A percentile compares a stretch with the other conserved stretches of the same genome.
Evolutionary conservation across 75 land plant species (phyloP).

Genomic region (Pinus taeda): DNA sequence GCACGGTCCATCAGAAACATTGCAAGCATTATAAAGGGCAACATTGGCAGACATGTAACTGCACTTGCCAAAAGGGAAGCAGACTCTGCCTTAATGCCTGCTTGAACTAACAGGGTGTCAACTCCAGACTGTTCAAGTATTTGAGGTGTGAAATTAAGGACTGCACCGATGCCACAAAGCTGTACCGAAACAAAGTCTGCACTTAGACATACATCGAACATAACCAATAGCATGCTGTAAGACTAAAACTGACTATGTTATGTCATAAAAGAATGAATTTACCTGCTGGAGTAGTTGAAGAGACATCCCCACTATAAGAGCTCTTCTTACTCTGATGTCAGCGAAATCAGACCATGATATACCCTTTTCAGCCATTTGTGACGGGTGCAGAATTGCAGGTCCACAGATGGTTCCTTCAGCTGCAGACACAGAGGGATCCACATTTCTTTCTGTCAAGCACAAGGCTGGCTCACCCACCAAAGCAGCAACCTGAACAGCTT

Average conservation of each 20-base stretch:
- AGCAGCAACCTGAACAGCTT: slow-evolving; percentile 26
- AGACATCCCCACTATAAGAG: slow-evolving; percentile 21
- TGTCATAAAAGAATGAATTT: not conserved
- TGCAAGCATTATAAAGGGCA: slow-evolving; percentile 39
- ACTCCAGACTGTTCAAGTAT: slow-evolving; percentile 42
- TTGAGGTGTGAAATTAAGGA: slow-evolving; percentile 39
- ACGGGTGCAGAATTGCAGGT: slow-evolving; percentile 29
- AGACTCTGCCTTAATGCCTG: slow-evolving; percentile 32
- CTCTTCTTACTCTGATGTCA: slow-evolving; percentile 26
- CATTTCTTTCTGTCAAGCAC: not conserved
- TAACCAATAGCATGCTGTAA: not conserved
- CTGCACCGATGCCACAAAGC: slow-evolving; percentile 51
- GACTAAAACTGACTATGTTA: not conserved
- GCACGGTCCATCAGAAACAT: slow-evolving; percentile 46
- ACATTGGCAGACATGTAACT: slow-evolving; percentile 29
- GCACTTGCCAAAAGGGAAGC: slow-evolving; percentile 47
- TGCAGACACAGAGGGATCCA: not conserved
- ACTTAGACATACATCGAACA: not conserved
- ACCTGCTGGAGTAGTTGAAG: slow-evolving; percentile 32
- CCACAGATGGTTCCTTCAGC: slow-evolving; percentile 3
- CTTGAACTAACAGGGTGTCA: slow-evolving; percentile 16
- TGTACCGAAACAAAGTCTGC: slow-evolving; percentile 8
- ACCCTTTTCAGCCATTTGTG: slow-evolving; percentile 18
- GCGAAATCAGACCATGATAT: slow-evolving; percentile 19
- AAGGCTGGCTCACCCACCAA: slow-evolving; percentile 22